phyloP scores from a whole-genome alignment of 805 yeast species.

The Schizosaccharomyces lindneri region DNA sequence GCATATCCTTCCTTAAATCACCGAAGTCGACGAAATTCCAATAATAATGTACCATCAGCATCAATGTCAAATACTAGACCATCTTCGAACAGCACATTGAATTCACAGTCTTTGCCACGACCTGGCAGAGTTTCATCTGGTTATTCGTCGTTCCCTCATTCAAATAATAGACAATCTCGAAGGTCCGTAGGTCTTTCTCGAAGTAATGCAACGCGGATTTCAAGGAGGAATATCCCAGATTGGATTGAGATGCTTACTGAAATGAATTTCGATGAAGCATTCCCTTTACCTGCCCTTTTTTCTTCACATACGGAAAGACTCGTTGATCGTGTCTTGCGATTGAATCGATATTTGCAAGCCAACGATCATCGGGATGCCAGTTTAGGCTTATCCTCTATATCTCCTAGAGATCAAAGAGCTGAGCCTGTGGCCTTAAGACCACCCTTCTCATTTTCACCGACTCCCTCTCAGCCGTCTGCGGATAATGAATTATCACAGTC shows the following conservation, averaged over 20 bases:
- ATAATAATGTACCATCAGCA: too few species aligned
- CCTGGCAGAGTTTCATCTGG: too few species aligned
- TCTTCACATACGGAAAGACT: not conserved
- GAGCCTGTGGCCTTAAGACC: not conserved
- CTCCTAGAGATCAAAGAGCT: not conserved
- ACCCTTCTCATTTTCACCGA: not conserved
- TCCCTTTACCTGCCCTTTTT: not conserved
- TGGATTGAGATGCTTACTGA: slow-evolving; percentile 2
- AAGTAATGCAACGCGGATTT: not conserved
- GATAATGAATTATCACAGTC: too few species aligned
- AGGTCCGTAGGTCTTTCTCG: not conserved
- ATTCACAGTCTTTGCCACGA: too few species aligned
- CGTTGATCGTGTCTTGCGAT: not conserved
- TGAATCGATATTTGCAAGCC: not conserved
- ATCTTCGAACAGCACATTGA: too few species aligned
- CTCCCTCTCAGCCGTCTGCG: not conserved
- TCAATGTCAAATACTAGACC: too few species aligned
- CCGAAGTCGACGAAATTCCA: too few species aligned
- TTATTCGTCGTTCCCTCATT: too few species aligned
- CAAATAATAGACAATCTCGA: too few species aligned
- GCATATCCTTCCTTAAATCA: too few species aligned
- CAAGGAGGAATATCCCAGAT: not conserved
- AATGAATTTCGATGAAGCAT: slow-evolving; percentile 3
- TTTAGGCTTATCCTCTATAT: not conserved
- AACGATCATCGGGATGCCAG: not conserved